These are phyloP conservation scores for Lycium ferocissimum DNA, from an alignment of 257 asterid species.

Conservation along the genomic window DNA sequence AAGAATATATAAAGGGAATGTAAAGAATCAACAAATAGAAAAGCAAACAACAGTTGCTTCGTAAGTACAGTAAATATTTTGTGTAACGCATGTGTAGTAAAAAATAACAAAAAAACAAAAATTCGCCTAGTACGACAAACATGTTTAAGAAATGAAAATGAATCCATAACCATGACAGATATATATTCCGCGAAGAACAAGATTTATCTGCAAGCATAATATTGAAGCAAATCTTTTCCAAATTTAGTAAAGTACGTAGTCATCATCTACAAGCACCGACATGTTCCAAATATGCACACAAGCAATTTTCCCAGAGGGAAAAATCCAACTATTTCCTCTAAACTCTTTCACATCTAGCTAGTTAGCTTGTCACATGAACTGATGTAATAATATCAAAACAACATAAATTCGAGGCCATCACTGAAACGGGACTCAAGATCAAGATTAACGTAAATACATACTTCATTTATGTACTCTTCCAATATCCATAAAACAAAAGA, in stretches of 20 bases:
- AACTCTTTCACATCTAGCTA: background rate
- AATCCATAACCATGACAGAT: background rate
- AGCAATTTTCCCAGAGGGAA: background rate
- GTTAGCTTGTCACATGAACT: background rate
- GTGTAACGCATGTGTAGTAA: background rate
- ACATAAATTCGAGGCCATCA: background rate
- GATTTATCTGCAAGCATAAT: background rate
- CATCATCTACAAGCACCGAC: background rate
- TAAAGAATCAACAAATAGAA: background rate
- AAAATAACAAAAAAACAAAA: too few species aligned
- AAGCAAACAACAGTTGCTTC: background rate
- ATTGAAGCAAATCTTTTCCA: background rate
- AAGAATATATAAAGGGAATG: too few species aligned
- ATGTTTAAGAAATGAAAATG: background rate
- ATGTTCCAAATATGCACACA: background rate
- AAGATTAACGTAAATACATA: background rate
- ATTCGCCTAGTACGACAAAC: background rate
- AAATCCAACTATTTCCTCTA: background rate
- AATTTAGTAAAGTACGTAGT: background rate
- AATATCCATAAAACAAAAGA: background rate
- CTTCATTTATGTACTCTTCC: slow-evolving; percentile 18
- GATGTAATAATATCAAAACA: background rate
- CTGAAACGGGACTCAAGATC: background rate
- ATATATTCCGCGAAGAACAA: background rate
- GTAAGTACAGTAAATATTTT: background rate